These are phyloP conservation scores for Penicillium verhagenii DNA, from an alignment of 495 filamentous ascomycete genomes.

Conservation along the genomic window DNA sequence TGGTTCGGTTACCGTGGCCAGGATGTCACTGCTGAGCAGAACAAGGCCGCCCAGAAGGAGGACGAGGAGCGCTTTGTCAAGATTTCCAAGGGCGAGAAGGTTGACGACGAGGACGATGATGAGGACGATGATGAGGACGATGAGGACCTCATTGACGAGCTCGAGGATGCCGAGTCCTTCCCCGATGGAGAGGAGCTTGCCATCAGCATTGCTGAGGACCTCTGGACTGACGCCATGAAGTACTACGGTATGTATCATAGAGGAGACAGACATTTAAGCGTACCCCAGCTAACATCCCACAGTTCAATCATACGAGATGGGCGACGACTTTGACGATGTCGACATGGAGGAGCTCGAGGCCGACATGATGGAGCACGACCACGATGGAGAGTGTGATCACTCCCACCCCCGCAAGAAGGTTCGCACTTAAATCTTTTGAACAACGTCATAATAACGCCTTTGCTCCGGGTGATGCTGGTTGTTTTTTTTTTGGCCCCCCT, in stretches of 20 bases:
- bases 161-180: slow-evolving; percentile 72
- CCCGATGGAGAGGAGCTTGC: slow-evolving; percentile 77
- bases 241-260: slow-evolving; percentile 72
- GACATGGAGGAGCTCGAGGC: slow-evolving; percentile 34
- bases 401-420: slow-evolving; percentile 46
- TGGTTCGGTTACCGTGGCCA: slow-evolving; percentile 78
- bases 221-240: slow-evolving; percentile 83
- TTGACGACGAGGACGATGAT: slow-evolving; percentile 41
- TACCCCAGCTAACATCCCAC: slow-evolving; percentile 12
- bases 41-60: slow-evolving; percentile 52
- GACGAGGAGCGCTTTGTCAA: slow-evolving; percentile 58
- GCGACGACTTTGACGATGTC: slow-evolving; percentile 30
- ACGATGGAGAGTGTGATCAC: slow-evolving; percentile 31
- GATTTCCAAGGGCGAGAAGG: slow-evolving; percentile 53
- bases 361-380: slow-evolving; percentile 33
- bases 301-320: slow-evolving; percentile 36
- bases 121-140: slow-evolving; percentile 49
- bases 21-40: slow-evolving; percentile 68
- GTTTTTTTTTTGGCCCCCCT: slow-evolving; percentile 12
- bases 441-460: slow-evolving; percentile 19
- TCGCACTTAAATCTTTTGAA: slow-evolving; percentile 28
- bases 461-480: slow-evolving; percentile 21
- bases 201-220: slow-evolving; percentile 74
- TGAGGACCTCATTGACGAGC: slow-evolving; percentile 52
- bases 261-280: neutral